Evolutionary conservation across 2,329 filamentous ascomycete species (phyloP).

Genomic region (Rutstroemia sp.): DNA sequence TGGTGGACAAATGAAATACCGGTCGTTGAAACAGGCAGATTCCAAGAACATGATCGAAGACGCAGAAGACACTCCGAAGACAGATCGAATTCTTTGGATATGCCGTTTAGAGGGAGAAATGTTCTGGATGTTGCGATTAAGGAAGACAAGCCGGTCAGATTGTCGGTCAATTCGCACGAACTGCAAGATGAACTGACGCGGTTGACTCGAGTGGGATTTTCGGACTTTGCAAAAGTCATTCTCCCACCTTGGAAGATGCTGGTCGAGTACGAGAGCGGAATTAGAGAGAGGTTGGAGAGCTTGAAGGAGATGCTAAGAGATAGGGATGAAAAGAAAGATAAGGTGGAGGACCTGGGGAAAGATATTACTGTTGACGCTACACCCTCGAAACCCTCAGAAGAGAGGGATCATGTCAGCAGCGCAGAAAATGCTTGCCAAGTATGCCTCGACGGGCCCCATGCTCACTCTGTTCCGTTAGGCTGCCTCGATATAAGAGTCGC

Average conservation of each 20-base stretch:
- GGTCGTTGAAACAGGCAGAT: no score
- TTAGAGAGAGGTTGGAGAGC: neutral
- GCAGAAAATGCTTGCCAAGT: neutral
- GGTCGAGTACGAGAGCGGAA: neutral
- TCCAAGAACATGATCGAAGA: no score
- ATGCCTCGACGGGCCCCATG: neutral
- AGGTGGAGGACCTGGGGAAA: no score
- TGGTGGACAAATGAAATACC: neutral
- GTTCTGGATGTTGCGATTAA: conserved; percentile 6
- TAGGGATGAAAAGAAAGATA: neutral
- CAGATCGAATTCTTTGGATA: neutral
- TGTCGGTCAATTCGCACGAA: neutral
- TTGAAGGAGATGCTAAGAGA: neutral
- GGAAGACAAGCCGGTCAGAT: neutral
- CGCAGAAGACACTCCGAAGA: no score
- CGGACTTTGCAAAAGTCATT: neutral
- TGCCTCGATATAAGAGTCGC: neutral
- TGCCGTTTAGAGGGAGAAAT: neutral
- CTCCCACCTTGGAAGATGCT: neutral
- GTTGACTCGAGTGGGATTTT: neutral
- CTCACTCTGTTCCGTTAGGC: neutral
- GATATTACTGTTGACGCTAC: no score
- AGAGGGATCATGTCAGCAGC: neutral
- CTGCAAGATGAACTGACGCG: neutral
- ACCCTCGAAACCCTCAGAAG: neutral